phyloP scores from a whole-genome alignment of 2,329 filamentous ascomycete genomes.

The Colletotrichum sp. region DNA sequence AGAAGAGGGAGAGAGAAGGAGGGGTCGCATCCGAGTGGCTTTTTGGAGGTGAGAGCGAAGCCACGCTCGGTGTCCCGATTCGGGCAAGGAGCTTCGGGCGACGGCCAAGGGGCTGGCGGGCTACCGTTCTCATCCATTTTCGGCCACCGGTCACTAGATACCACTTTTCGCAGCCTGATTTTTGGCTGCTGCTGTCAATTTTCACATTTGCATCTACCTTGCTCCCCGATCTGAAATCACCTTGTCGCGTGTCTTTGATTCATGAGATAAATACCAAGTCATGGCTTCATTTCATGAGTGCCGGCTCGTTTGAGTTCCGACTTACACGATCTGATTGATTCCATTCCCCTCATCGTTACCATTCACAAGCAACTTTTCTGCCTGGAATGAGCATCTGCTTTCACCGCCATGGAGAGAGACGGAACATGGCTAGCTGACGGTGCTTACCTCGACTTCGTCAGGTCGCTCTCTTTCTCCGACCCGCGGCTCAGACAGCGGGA shows the following conservation, averaged over 20 bases:
- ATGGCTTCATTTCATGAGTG: not conserved
- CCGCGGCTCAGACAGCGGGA: slow-evolving; percentile 24
- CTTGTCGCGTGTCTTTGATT: not conserved
- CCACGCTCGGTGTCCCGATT: slow-evolving; percentile 19
- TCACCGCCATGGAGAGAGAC: slow-evolving; percentile 6
- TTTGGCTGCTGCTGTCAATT: not conserved
- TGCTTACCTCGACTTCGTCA: slow-evolving; percentile 17
- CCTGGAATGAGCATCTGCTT: not conserved
- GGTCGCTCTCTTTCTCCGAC: slow-evolving; percentile 19
- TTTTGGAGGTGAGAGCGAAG: not conserved
- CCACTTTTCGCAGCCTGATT: not conserved
- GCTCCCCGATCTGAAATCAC: not conserved
- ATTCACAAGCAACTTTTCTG: not conserved
- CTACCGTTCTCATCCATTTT: not conserved
- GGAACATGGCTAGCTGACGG: slow-evolving; percentile 12
- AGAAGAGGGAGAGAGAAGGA: not conserved
- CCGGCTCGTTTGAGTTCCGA: not conserved
- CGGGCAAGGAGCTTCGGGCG: not conserved
- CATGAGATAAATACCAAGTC: not conserved
- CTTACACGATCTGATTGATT: not conserved
- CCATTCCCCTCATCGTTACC: not conserved
- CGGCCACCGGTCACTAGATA: not conserved
- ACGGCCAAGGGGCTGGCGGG: not conserved
- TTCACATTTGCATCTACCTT: not conserved
- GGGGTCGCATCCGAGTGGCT: not conserved